These are phyloP conservation scores for Aurantiochytrium sp. DNA, from an alignment of 108 stramenopile species.

Conservation along the genomic window DNA sequence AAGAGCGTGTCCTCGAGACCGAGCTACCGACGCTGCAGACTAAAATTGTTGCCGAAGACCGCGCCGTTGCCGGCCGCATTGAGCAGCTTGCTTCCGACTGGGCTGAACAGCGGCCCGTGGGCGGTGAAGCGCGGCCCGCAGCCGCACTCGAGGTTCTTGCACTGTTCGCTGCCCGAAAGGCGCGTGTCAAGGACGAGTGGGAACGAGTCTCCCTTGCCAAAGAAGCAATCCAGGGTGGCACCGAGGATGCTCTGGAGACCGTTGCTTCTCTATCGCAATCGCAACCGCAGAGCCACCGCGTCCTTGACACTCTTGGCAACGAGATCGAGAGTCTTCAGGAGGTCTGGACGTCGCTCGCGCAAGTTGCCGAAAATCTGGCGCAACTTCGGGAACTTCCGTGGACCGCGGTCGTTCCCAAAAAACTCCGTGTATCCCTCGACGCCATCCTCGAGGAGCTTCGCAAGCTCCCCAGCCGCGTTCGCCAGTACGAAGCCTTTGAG, in stretches of 20 bases:
- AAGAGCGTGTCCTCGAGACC: conserved; percentile 74
- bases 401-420: conserved; percentile 70
- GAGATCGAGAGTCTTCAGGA: conserved; percentile 76
- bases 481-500: conserved; percentile 88
- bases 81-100: conserved; percentile 64
- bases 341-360: conserved; percentile 74
- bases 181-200: conserved; percentile 63
- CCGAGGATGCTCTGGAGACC: neutral
- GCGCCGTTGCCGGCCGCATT: conserved; percentile 61
- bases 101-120: conserved; percentile 75
- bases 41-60: conserved; percentile 79
- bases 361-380: conserved; percentile 56
- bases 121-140: conserved; percentile 63
- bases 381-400: conserved; percentile 73
- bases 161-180: conserved; percentile 67
- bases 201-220: conserved; percentile 70
- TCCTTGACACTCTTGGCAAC: conserved; percentile 51
- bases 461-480: conserved; percentile 77
- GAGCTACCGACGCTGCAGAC: conserved; percentile 81
- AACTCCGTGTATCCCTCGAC: conserved; percentile 74
- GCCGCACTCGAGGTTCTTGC: conserved; percentile 74
- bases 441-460: conserved; percentile 73
- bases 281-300: neutral
- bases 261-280: too few relatives aligned
- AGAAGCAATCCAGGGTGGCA: conserved; percentile 73